Base-by-base conservation (phyloP, 129 eudicot genomes). In the Erigeron canadensis region DNA sequence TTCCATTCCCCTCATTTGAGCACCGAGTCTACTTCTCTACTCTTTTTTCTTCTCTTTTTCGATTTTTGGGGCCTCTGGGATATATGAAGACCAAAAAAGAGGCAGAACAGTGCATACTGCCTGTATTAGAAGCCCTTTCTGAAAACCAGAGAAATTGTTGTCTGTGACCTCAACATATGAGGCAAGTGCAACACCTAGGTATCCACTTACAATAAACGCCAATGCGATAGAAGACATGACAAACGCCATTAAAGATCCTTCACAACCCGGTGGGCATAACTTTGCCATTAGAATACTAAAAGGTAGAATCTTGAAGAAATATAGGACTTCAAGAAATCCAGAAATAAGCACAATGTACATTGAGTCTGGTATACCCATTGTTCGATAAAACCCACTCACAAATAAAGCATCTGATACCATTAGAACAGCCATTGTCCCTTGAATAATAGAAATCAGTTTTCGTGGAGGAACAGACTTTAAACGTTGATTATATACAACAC, bases 241-340 rank as follows among this genome's bases (percentile, higher is more conserved):
- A 80, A 95, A 90, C 1, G 97, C 97, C 99, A 95, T 95, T 22
- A 95, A 16, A 10, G 99, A 90, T 7, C 99, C 99, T 77, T 95
- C 99, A 50, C 94, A 90, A 12, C 99, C 97, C 5, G 84, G 79
- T 7, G 97, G 97, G 63, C 99, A 90, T 7, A 87, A 88, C 71
- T 95, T 83, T 9, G 97, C 96, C 74, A 88, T 82, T 23, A 95
- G 60, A 56, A 95, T 86, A 8, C 70, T 87, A 65, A 90, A 88
- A 17, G 99, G 97, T 19, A 95, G 72, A 63, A 84, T 95, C 80
- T 90, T 95, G 79, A 82, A 90, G 76, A 77, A 87, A 65, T 64
- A 75, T 6, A 86, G 2, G 12, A 86, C 93, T 73, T 94, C 97
- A 21, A 86, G 44, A 56, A 94, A 39, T 6, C 99, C 97, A 0